Base-by-base conservation (phyloP, 208 protist species). In the Angomonas ambiguus region DNA sequence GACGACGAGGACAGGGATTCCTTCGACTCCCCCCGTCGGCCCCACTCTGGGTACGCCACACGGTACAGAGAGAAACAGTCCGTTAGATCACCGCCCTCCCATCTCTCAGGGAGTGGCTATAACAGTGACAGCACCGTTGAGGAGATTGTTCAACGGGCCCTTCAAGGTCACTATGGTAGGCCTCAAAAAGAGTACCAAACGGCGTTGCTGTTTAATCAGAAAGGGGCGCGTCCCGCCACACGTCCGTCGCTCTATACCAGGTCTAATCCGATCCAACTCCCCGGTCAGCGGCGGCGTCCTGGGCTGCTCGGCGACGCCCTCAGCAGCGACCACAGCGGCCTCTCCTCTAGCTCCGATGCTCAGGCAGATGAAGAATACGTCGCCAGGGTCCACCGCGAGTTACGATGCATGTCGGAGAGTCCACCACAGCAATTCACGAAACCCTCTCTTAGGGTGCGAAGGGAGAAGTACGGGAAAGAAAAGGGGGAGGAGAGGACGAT, bases 81-180 rank as follows among this genome's bases (percentile, higher is more conserved):
- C n/a, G n/a, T n/a, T n/a, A n/a, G n/a, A n/a, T n/a, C n/a, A n/a
- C n/a, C n/a, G n/a, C n/a, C n/a, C n/a, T n/a, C n/a, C n/a, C n/a
- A n/a, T n/a, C n/a, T n/a, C n/a, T n/a, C n/a, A n/a, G n/a, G n/a
- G n/a, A n/a, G n/a, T n/a, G n/a, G 67, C 51, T 51, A 34, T 35
- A 51, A 41, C 33, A 72, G 68, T 34, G 68, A 59, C 13, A 72
- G 62, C 28, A 77, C 66, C 22, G 68, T 79, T 6, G 79, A 81
- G 45, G 76, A 77, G 56, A 61, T 82, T 18, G 66, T 86, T 22
- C 45, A 70, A 60, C 34, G 72, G 56, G 38, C 69, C 20, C 65
- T 86, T 62, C 67, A 51, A 28, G 60, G 69, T 32, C 51, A 22
- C 10, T 42, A 62, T 35, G 56, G 56, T 32, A 42, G 31, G 31